Evolutionary conservation across 202 grass and related monocot genomes (phyloP), one percentile per base, ranked within the genome.

Genomic region (Alloteropsis angusta): DNA sequence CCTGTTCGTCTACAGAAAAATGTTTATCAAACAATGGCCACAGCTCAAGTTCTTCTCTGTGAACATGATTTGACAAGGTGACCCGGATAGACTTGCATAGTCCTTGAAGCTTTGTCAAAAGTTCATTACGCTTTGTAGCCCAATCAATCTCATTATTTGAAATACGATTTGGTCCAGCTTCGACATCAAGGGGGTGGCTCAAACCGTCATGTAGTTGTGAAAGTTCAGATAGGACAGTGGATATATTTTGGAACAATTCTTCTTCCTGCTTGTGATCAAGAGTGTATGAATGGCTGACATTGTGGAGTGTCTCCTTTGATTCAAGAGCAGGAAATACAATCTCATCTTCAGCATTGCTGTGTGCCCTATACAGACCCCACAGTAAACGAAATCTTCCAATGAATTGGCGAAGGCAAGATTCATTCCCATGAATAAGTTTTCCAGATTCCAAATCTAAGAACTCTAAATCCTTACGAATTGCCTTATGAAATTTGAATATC

Each of bases 401-500:
- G 57, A 98, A 98, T 49, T 94, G 80, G 50, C 81, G 83, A 76
- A 95, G 85, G 59, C 71, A 78, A 76, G 72, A 83, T 75, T 87
- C 88, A 62, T 98, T 60, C 68, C 86, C 91, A 45, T 92, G 80
- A 41, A 98, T 86, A 66, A 98, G 87, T 45, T 87, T 95, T 65
- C 81, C 87, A 39, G 92, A 98, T 85, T 95, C 95, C 58, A 84
- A 44, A 57, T 98, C 95, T 64, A 98, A 80, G 65, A 87, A 95
- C 53, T 98, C 90, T 71, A 98, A 60, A 82, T 98, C 95, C 59
- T 98, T 98, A 28, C 92, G 81, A 73, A 98, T 95, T 85, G 95
- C 95, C 80, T 94, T 98, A 71, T 98, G 95, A 82, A 98, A 98
- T 77, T 98, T 90, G 84, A 98, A 98, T 88, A 98, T 95, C 28